Evolutionary conservation across 768 basidiomycete species (phyloP), one percentile per base, ranked within the genome.

Genomic region (Austroboletus eburneus): DNA sequence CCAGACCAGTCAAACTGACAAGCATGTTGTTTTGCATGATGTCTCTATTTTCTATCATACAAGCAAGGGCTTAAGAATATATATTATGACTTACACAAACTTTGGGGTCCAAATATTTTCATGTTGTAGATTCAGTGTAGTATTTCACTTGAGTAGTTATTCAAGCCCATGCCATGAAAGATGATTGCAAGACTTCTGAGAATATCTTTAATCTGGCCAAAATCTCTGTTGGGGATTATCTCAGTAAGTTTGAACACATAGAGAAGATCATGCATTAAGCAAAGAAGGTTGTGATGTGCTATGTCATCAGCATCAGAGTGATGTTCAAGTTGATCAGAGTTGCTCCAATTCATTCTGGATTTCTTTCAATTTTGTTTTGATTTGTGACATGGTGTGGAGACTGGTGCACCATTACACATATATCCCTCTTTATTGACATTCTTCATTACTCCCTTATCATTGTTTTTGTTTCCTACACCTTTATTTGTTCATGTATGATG

Each of bases 1-100:
- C 47, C 2, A 65, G 43, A 0, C 71, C 69, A 0, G 62, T 61
- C 0, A 57, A 24, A 33, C 70, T 70, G 14, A 71, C 43, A 1
- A 73, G 51, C 61, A 67, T 65, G 20, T 58, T 66, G 41, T 72
- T 68, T 0, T 58, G 53, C 57, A 71, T 68, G 1, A 73, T 66
- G 30, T 73, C 54, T 0, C 69, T 71, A 39, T 20, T 29, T 29
- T 5, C 33, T 34, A 16, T 16, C 33, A 29, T 29, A 29, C 29
- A 29, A 29, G 29, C 29, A 29, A 29, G 29, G 7, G 29, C 29
- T 29, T 13, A 13, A 29, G 29, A 29, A 29, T 29, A 29, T 29
- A 13, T n/a, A n/a, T n/a, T n/a, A n/a, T n/a, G n/a, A n/a, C 62
- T 32, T 48, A 70, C 57, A 59, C 63, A 54, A 67, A 67, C 10